Evolutionary conservation across 2,329 filamentous ascomycete genomes (phyloP).

Genomic region (Sphaerulina vaccinii): DNA sequence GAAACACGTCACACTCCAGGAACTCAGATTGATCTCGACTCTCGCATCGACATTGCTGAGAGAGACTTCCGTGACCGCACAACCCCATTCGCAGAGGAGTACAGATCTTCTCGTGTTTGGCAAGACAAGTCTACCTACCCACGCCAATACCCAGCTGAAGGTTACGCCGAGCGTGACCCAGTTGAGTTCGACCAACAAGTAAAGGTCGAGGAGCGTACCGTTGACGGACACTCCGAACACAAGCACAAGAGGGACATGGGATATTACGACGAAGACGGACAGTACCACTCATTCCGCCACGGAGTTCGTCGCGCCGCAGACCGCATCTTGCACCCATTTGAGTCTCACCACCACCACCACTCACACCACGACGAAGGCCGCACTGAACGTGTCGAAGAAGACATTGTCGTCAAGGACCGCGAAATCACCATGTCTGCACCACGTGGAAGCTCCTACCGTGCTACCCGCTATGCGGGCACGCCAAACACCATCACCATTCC

Average conservation of each 20-base stretch:
- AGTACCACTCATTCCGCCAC: constrained; percentile 73
- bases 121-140: constrained; percentile 43
- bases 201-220: constrained; percentile 53
- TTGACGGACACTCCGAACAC: constrained; percentile 43
- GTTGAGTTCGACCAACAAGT: constrained; percentile 46
- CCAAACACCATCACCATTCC: constrained; percentile 95
- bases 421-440: constrained; percentile 42
- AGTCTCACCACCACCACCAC: constrained; percentile 53
- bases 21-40: constrained; percentile 54
- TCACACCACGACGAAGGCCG: constrained; percentile 40
- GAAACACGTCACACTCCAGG: constrained; percentile 50
- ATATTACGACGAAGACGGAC: constrained; percentile 77
- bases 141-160: constrained; percentile 37
- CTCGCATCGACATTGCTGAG: constrained; percentile 56
- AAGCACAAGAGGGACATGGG: constrained; percentile 64
- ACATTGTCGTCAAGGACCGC: constrained; percentile 53
- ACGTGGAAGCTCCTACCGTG: constrained; percentile 30
- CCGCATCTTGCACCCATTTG: constrained; percentile 63
- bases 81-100: constrained; percentile 41
- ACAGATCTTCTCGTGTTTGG: constrained; percentile 37
- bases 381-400: constrained; percentile 40
- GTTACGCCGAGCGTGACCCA: constrained; percentile 40
- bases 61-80: constrained; percentile 46
- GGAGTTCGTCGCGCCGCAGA: constrained; percentile 67
- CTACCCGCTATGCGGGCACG: constrained; percentile 25